A percentile compares a stretch with the other conserved stretches of the same genome.
Conservation (phyloP, 73 alveolate genomes). For the Durusdinium trenchii region DNA sequence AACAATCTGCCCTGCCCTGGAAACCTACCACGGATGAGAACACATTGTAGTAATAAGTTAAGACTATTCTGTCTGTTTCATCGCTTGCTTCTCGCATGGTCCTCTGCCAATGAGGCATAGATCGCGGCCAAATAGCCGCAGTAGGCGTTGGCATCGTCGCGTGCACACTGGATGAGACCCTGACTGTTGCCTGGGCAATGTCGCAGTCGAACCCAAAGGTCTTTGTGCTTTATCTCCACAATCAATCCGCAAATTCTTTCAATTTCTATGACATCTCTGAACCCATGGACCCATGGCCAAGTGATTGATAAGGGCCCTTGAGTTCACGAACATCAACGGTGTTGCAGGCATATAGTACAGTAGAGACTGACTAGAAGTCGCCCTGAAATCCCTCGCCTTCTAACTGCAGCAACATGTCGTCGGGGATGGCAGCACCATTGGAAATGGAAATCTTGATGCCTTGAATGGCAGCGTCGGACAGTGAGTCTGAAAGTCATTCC, state of each 20-base stretch:
- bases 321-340: neutral
- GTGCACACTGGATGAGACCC: slow-evolving; percentile 23
- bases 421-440: neutral
- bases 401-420: neutral
- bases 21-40: neutral
- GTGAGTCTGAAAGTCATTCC: too few species aligned
- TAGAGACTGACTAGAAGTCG: too few species aligned
- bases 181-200: neutral
- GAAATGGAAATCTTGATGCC: slow-evolving; percentile 15
- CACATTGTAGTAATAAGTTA: neutral
- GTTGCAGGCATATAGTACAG: neutral
- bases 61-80: neutral
- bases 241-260: too few species aligned
- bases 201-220: neutral
- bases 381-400: neutral
- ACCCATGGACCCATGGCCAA: too few species aligned
- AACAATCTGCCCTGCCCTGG: too few species aligned
- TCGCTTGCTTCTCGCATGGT: neutral
- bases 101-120: slow-evolving; percentile 11
- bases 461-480: neutral
- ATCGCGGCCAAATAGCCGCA: slow-evolving; percentile 39
- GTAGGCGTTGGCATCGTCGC: slow-evolving; percentile 47
- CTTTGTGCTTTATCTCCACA: neutral
- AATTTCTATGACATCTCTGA: too few species aligned
- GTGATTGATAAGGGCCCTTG: neutral